phyloP scores from a whole-genome alignment of 208 protist species.

The Herpetomonas tarakana region DNA sequence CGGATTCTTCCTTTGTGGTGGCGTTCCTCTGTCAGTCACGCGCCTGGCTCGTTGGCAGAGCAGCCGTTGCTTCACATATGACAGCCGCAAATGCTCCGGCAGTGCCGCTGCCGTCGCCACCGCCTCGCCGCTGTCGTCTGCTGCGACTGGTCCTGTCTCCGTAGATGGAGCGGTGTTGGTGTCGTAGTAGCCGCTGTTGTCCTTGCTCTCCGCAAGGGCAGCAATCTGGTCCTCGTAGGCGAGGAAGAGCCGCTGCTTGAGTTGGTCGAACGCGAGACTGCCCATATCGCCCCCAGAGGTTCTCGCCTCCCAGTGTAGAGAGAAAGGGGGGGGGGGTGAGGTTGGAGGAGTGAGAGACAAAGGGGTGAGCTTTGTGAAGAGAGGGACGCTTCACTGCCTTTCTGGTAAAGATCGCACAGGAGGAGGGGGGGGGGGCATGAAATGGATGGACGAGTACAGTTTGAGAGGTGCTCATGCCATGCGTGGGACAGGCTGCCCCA shows the following conservation, averaged over 20 bases:
- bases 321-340: background rate
- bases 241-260: slow-evolving; percentile 19
- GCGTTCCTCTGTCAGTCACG: background rate
- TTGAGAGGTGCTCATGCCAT: no score
- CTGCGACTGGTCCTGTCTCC: background rate
- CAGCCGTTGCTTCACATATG: slow-evolving; percentile 36
- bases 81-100: slow-evolving; percentile 21
- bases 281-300: slow-evolving; percentile 2
- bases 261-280: slow-evolving; percentile 6
- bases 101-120: no score
- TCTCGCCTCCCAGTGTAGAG: background rate
- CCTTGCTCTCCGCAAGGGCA: background rate
- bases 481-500: no score
- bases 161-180: background rate
- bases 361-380: no score
- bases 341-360: background rate
- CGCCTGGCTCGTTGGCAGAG: slow-evolving; percentile 37
- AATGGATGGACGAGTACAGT: no score
- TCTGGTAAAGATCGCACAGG: no score
- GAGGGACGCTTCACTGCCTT: no score
- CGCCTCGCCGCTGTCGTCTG: no score
- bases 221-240: slow-evolving; percentile 16
- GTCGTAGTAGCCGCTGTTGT: background rate
- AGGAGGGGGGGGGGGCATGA: no score
- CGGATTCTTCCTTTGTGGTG: background rate